Conservation (phyloP, 345 rosid species). For the Ailanthus altissimus region DNA sequence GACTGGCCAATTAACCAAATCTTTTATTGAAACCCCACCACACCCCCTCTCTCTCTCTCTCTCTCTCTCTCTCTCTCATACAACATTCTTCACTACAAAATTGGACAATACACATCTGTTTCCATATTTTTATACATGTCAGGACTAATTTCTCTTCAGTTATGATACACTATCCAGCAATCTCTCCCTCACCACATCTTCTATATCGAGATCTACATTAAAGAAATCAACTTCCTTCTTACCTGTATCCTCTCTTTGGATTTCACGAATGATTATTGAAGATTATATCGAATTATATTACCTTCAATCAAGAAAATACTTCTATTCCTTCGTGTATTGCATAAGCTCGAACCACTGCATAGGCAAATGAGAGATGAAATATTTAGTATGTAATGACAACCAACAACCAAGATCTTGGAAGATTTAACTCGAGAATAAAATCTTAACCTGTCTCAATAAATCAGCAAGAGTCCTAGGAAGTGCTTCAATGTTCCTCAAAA, state of each 20-base stretch:
- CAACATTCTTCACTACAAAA: too few species aligned
- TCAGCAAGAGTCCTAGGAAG: conserved; percentile 87
- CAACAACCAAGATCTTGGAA: background rate
- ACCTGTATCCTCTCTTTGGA: too few species aligned
- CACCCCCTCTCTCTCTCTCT: too few species aligned
- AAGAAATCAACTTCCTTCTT: background rate
- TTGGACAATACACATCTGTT: background rate
- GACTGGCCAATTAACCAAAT: background rate
- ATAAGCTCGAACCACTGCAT: conserved; percentile 95
- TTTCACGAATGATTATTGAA: too few species aligned
- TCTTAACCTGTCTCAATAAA: conserved; percentile 84
- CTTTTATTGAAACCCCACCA: too few species aligned
- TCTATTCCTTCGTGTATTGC: conserved; percentile 65
- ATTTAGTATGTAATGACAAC: background rate
- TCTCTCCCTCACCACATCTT: background rate
- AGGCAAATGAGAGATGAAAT: background rate
- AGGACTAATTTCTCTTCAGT: background rate
- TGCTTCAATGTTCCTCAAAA: conserved; percentile 76
- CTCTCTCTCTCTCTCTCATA: too few species aligned
- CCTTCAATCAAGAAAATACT: too few species aligned
- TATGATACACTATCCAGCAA: background rate
- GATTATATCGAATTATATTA: too few species aligned
- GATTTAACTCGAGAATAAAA: background rate
- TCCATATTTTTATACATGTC: background rate
- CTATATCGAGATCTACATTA: background rate